Evolutionary conservation across 2,329 filamentous ascomycete genomes (phyloP), one percentile per base, ranked within the genome.

Genomic region (Colletotrichum gigasporum): DNA sequence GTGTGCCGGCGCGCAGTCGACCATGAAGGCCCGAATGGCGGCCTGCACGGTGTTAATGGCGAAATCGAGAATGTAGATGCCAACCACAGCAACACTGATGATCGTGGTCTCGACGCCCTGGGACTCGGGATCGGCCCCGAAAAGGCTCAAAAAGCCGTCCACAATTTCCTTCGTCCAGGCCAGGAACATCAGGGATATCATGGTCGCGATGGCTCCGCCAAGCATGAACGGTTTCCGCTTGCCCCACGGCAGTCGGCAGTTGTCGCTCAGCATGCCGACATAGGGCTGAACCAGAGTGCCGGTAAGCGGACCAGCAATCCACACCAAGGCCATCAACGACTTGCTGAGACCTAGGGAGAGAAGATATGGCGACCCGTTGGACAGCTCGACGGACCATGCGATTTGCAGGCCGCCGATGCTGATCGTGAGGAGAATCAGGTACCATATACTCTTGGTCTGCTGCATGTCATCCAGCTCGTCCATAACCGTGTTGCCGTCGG

Each of bases 1-100:
- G 72, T 97, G 94, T 1, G 92, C 88, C 0, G 96, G 96, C 0
- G 93, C 92, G 72, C 94, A 95, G 74, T 98, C 95, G 22, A 97
- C 92, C 57, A 98, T 97, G 74, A 96, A 97, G 22, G 94, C 93
- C 68, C 94, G 87, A 72, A 97, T 92, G 4, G 90, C 92, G 50
- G 96, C 95, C 85, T 98, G 95, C 32, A 98, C 93, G 86, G 94
- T 96, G 78, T 98, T 98, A 80, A 98, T 96, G 71, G 94, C 89
- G 76, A 98, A 96, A 76, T 98, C 95, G 52, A 98, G 85, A 51
- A 96, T 83, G 77, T 97, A 98, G 71, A 98, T 91, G 80, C 94
- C 91, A 28, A 94, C 74, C 5, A 97, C 93, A 7, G 95, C 95
- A 61, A 93, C 85, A 30, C 93, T 81, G 69, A 97, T 95, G 48